A percentile compares a stretch with the other conserved stretches of the same genome.
Evolutionary conservation across 2,329 filamentous ascomycete genomes (phyloP).

Genomic region (Monosporascus sp.): DNA sequence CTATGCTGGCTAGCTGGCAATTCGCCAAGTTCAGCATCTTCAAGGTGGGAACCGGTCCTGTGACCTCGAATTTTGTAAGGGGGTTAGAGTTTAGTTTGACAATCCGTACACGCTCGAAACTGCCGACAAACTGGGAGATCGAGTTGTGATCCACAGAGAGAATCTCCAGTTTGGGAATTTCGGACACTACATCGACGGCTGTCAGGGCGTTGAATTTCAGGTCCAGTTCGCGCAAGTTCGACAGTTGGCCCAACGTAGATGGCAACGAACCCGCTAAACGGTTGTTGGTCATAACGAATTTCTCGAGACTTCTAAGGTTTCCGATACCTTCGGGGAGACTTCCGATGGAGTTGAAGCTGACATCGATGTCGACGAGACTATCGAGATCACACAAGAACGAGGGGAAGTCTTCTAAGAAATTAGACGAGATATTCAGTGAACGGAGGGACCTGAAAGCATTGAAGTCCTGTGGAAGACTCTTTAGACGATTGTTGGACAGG

Average conservation of each 20-base stretch:
- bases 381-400: slow-evolving; percentile 77
- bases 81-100: slow-evolving; percentile 93
- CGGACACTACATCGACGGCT: slow-evolving; percentile 81
- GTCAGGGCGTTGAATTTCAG: slow-evolving; percentile 89
- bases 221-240: slow-evolving; percentile 83
- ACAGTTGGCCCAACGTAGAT: slow-evolving; percentile 64
- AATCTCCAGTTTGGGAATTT: slow-evolving; percentile 81
- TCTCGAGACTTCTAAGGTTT: slow-evolving; percentile 72
- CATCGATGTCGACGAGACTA: slow-evolving; percentile 84
- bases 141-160: slow-evolving; percentile 88
- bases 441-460: slow-evolving; percentile 72
- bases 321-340: slow-evolving; percentile 74
- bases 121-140: slow-evolving; percentile 83
- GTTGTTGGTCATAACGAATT: slow-evolving; percentile 95
- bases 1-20: slow-evolving; percentile 84
- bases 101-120: slow-evolving; percentile 78
- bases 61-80: slow-evolving; percentile 87
- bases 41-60: slow-evolving; percentile 69
- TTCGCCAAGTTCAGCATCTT: slow-evolving; percentile 86
- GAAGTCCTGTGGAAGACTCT: slow-evolving; percentile 75
- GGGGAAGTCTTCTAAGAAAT: slow-evolving; percentile 81
- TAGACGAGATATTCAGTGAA: slow-evolving; percentile 88
- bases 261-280: slow-evolving; percentile 73
- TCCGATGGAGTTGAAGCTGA: slow-evolving; percentile 92
- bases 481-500: slow-evolving; percentile 87